Evolutionary conservation across 768 basidiomycete species (phyloP), one percentile per base, ranked within the genome.

Genomic region (Neoboletus subvelutipes): DNA sequence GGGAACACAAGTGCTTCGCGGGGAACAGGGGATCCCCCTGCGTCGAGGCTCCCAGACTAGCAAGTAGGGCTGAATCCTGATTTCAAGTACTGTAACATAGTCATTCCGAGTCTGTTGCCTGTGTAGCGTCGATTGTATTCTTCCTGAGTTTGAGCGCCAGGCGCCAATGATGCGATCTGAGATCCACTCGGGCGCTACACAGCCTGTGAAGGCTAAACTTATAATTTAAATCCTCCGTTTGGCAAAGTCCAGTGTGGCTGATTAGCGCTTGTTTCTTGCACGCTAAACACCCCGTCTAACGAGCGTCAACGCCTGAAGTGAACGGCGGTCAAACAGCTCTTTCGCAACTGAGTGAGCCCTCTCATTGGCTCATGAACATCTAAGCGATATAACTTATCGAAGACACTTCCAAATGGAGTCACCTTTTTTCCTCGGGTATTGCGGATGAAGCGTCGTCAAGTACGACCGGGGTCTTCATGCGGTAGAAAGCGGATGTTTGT

Each of bases 1-100:
- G 42, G 84, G 83, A 0, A 70, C 80, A 58, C 71, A 76, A 50
- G 83, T 86, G 26, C 74, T 85, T 29, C 75, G 78, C 26, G 85
- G 85, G 20, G 71, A 78, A 56, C 75, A 72, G 6, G 64, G 75
- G 4, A 69, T 76, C 45, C 73, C 74, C 6, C 59, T 45, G 43
- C 64, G 68, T 34, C 57, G 62, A 53, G 59, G 56, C 22, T 73
- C 72, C 6, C 52, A 57, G 31, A 64, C 62, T 5, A 55, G 47
- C 62, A 69, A 69, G 45, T 48, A 66, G 55, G 28, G 29, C 4
- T 13, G 46, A 59, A 22, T 22, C 17, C 13, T 17, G 17, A 34
- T 37, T 46, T 39, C 18, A 40, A 11, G 39, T 11, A 39, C 5
- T 45, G 50, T 58, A 50, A 1, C n/a, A 48, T 45, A 5, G 22